Conservation (phyloP, 192 early-diverging fungal species). For the Backusella australiensis region DNA sequence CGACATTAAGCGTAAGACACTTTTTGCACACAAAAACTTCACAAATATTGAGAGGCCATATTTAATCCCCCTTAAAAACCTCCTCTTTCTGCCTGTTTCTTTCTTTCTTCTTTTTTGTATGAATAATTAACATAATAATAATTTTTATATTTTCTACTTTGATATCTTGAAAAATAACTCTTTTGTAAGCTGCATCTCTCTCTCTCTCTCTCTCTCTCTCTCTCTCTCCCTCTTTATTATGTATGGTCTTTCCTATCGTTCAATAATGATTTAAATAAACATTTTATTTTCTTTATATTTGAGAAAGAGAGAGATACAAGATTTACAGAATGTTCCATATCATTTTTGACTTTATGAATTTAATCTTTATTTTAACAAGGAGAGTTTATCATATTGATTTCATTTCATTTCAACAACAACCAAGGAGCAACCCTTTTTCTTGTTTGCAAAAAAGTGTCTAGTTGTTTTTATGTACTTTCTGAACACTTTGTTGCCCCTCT, state of each 20-base stretch:
- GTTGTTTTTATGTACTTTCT: neutral
- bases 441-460: neutral
- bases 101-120: neutral
- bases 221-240: neutral
- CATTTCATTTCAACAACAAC: no score
- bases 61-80: neutral
- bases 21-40: conserved; percentile 8
- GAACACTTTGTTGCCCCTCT: neutral
- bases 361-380: no score
- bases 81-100: neutral
- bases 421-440: no score
- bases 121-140: neutral
- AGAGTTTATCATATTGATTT: no score
- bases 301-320: no score
- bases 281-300: conserved; percentile 12
- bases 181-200: neutral
- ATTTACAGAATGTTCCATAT: no score
- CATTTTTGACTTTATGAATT: no score
- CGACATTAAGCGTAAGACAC: neutral
- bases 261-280: neutral
- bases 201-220: neutral
- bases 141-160: neutral
- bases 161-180: neutral
- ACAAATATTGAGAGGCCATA: conserved; percentile 6
- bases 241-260: neutral